Evolutionary conservation across 441 rosid genomes (phyloP), one percentile per base, ranked within the genome.

Genomic region (Pelargonium australe): DNA sequence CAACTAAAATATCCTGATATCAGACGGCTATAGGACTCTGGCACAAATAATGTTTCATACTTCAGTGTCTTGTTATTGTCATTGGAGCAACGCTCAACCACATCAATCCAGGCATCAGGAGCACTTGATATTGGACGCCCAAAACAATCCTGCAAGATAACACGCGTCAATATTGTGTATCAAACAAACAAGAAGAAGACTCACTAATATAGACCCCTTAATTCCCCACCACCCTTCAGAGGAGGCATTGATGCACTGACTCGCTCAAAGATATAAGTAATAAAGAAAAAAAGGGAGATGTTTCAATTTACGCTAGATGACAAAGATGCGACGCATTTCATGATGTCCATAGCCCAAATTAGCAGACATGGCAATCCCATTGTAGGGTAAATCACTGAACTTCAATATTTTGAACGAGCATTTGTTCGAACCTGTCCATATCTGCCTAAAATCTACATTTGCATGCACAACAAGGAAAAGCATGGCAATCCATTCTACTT

Each of bases 61-160:
- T 72, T 90, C 17, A 89, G 66, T 31, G 98, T 92, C 87, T 93
- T 93, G 80, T 93, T 90, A 71, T 78, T 82, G 76, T 90, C 97
- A 14, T 86, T 87, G 64, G 97, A 93, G 76, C 68, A 79, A 13
- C 94, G 87, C 68, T 92, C 96, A 20, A 90, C 92, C 28, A 93
- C 78, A 70, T 90, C 88, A 75, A 93, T 74, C 98, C 97, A 89
- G 11, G 92, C 92, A 85, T 86, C 92, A 43, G 98, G 96, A 47
- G 98, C 89, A 83, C 94, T 90, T 4, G 92, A 72, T 28, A 92
- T 90, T 0, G 97, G 97, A 49, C 94, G 78, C 68, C 89, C 92
- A 69, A 92, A 92, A 82, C 98, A 92, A 72, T 90, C 98, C 98
- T 90, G 78, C 14, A 66, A 37, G 25, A 55, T 0, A 4, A 9